Conservation (phyloP, 164 flowering plant genomes). For the Warburgia ugandensis region DNA sequence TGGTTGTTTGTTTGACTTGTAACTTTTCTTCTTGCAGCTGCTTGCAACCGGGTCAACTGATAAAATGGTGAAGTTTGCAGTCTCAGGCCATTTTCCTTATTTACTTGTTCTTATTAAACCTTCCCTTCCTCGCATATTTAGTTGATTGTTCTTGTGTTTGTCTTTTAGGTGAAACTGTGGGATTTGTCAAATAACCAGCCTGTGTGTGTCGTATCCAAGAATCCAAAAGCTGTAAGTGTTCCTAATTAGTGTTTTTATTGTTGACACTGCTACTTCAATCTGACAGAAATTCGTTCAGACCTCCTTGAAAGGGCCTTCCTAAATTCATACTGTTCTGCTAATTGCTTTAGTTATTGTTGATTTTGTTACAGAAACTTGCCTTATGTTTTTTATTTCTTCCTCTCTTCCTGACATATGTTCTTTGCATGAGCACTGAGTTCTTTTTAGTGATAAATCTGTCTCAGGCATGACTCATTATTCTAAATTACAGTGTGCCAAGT, state of each 20-base stretch:
- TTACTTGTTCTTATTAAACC: background rate
- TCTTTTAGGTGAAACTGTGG: constrained; percentile 77
- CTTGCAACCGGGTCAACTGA: constrained; percentile 88
- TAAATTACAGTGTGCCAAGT: too few species aligned
- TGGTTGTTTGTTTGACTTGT: background rate
- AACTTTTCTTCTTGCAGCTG: constrained; percentile 36
- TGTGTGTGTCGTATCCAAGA: constrained; percentile 56
- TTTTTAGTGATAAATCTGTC: too few species aligned
- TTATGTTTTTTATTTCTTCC: too few species aligned
- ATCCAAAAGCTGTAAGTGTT: constrained; percentile 70
- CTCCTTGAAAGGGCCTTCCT: too few species aligned
- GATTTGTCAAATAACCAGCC: constrained; percentile 80
- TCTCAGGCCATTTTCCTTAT: background rate
- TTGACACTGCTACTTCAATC: background rate
- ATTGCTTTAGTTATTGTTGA: too few species aligned
- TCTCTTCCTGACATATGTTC: too few species aligned
- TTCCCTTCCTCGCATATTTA: too few species aligned
- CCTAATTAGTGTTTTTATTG: background rate
- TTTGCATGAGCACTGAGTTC: too few species aligned
- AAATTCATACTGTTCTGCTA: too few species aligned
- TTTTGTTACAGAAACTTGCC: too few species aligned
- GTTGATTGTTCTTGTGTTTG: background rate
- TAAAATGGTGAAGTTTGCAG: constrained; percentile 49
- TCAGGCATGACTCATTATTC: too few species aligned
- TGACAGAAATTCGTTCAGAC: background rate